A percentile compares a stretch with the other conserved stretches of the same genome.
Conservation (phyloP, 2,329 filamentous ascomycete genomes). For the Fusarium sp. region DNA sequence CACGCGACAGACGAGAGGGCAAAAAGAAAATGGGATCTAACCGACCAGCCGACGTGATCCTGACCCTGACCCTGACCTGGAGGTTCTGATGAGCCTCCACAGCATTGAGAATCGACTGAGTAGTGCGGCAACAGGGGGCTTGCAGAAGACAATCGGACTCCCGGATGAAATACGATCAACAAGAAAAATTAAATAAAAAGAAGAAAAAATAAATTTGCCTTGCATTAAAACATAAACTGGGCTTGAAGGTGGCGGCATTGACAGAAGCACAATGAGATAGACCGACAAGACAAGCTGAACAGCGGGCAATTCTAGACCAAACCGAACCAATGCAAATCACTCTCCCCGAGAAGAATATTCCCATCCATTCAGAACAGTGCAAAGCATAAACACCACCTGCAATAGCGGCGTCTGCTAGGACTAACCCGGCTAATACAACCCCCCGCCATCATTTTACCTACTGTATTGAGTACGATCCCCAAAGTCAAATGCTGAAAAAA, state of each 20-base stretch:
- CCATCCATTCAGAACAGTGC: background rate
- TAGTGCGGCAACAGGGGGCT: slow-evolving; percentile 36
- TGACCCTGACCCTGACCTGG: background rate
- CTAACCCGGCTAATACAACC: slow-evolving; percentile 27
- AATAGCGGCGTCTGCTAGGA: slow-evolving; percentile 23
- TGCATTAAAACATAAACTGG: background rate
- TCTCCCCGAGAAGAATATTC: background rate
- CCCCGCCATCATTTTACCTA: slow-evolving; percentile 35
- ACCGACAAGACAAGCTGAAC: background rate
- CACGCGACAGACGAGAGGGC: slow-evolving; percentile 42
- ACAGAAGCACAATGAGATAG: background rate
- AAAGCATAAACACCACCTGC: slow-evolving; percentile 36
- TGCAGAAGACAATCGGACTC: slow-evolving; percentile 12
- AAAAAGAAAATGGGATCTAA: slow-evolving; percentile 47
- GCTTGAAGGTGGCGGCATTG: slow-evolving; percentile 1
- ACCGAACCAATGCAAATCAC: slow-evolving; percentile 13
- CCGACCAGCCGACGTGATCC: slow-evolving; percentile 15
- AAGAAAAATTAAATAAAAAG: background rate
- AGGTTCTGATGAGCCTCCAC: slow-evolving; percentile 19
- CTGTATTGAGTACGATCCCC: background rate
- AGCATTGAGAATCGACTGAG: slow-evolving; percentile 37
- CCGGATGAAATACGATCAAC: background rate
- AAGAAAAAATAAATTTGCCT: background rate
- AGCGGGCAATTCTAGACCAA: background rate
- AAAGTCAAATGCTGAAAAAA: slow-evolving; percentile 27